Evolutionary conservation across 1,284 basidiomycete species (phyloP).

Genomic region (Ustilago sp.): DNA sequence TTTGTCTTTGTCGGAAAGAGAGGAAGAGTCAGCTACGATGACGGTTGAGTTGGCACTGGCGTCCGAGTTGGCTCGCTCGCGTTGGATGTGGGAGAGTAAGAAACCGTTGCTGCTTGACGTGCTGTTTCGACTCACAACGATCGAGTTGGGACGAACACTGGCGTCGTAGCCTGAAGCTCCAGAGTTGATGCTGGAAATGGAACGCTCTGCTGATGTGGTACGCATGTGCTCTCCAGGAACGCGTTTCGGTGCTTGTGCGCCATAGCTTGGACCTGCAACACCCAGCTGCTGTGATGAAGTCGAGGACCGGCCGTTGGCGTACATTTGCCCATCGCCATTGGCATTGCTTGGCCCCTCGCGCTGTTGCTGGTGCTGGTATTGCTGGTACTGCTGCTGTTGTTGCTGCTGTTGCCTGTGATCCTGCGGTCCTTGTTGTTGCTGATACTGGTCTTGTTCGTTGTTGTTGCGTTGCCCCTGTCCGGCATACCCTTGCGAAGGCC

Average conservation of each 20-base stretch:
- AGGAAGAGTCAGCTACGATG: constrained; percentile 31
- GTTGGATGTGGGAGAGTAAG: constrained; percentile 60
- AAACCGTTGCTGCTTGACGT: constrained; percentile 49
- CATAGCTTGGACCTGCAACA: constrained; percentile 32
- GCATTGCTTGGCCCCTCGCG: constrained; percentile 8
- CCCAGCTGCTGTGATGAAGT: constrained; percentile 24
- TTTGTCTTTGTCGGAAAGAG: constrained; percentile 43
- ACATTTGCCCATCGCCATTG: constrained; percentile 16
- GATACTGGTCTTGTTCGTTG: not conserved
- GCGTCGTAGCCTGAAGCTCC: constrained; percentile 23
- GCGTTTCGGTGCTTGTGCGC: constrained; percentile 15
- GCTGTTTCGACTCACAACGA: constrained; percentile 43
- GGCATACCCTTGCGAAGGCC: constrained; percentile 18
- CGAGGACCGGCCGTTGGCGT: constrained; percentile 31
- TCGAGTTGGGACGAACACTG: constrained; percentile 26
- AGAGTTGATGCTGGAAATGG: constrained; percentile 49
- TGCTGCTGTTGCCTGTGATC: not conserved
- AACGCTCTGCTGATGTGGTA: constrained; percentile 48
- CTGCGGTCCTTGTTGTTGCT: constrained; percentile 10
- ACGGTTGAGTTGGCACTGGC: constrained; percentile 46
- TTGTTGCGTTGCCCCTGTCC: constrained; percentile 9
- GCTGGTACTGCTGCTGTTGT: constrained; percentile 35
- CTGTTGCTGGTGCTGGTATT: constrained; percentile 45
- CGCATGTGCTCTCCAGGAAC: constrained; percentile 35
- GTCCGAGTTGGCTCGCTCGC: constrained; percentile 56